Percentiles rank a stretch among this genome's conserved stretches.
These are phyloP conservation scores for Aphanomyces cochlioides DNA, from an alignment of 352 stramenopile genomes.

Conservation along the genomic window DNA sequence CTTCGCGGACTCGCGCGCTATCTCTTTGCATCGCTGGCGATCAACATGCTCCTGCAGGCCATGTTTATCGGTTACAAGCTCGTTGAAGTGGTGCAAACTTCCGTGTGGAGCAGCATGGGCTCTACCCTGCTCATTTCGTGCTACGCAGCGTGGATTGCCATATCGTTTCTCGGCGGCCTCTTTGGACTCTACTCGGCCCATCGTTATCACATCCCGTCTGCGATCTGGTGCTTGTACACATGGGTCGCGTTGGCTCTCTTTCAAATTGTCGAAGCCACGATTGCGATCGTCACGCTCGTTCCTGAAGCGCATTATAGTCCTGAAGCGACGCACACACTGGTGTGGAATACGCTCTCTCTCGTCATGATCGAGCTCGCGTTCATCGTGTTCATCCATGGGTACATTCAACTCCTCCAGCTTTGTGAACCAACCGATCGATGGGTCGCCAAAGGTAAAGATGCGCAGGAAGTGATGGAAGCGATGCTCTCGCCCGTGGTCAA, in stretches of 20 bases:
- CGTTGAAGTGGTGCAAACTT: slow-evolving; percentile 7
- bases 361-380: slow-evolving; percentile 24
- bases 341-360: slow-evolving; percentile 11
- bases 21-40: slow-evolving; percentile 26
- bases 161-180: slow-evolving; percentile 12
- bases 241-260: slow-evolving; percentile 20
- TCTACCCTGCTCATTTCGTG: background rate
- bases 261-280: slow-evolving; percentile 22
- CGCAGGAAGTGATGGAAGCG: background rate
- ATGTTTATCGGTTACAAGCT: slow-evolving; percentile 26
- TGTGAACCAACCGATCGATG: slow-evolving; percentile 7
- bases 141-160: slow-evolving; percentile 25
- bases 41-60: slow-evolving; percentile 30
- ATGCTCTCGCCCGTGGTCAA: background rate
- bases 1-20: slow-evolving; percentile 13
- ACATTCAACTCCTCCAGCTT: slow-evolving; percentile 29
- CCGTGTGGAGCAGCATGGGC: background rate
- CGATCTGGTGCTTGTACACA: slow-evolving; percentile 7
- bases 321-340: background rate
- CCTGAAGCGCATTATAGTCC: background rate
- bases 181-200: slow-evolving; percentile 27
- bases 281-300: slow-evolving; percentile 8
- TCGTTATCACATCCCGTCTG: slow-evolving; percentile 4
- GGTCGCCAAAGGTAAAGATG: background rate
- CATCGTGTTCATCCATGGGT: slow-evolving; percentile 25